These are phyloP conservation scores for Musa schizocarpa DNA, from an alignment of 176 grass and related monocot genomes.

Conservation along the genomic window DNA sequence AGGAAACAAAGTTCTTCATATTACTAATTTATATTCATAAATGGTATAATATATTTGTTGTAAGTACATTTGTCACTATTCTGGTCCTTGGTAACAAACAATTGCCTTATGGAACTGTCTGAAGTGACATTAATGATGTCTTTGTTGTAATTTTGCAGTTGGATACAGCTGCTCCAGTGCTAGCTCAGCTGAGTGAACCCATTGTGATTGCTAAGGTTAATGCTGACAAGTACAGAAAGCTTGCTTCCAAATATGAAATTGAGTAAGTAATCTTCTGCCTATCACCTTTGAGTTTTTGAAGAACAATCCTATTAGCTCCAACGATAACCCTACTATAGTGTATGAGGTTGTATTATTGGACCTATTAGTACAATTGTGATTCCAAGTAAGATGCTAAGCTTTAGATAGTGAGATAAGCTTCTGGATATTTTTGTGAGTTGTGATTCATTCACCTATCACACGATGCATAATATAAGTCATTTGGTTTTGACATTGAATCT, in stretches of 20 bases:
- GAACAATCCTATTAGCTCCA: neutral
- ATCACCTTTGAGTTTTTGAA: constrained; percentile 1
- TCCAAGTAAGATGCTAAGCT: neutral
- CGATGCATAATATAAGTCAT: neutral
- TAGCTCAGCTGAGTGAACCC: constrained; percentile 49
- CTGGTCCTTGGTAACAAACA: neutral
- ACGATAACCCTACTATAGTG: neutral
- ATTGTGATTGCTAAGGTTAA: constrained; percentile 63
- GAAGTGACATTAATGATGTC: neutral
- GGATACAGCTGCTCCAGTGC: constrained; percentile 57
- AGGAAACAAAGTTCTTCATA: neutral
- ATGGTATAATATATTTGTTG: neutral
- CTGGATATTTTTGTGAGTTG: neutral
- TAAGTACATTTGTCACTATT: neutral
- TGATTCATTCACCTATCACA: neutral
- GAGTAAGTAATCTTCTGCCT: constrained; percentile 40
- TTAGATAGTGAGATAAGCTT: too few relatives aligned
- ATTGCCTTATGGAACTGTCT: neutral
- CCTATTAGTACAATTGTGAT: neutral
- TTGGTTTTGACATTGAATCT: neutral
- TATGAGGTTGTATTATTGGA: neutral
- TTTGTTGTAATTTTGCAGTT: constrained; percentile 38
- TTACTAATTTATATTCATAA: neutral
- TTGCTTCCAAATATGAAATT: constrained; percentile 65
- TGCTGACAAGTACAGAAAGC: constrained; percentile 78